phyloP scores from a whole-genome alignment of 116 monocot genomes.

The Papilionanthe hybrid region DNA sequence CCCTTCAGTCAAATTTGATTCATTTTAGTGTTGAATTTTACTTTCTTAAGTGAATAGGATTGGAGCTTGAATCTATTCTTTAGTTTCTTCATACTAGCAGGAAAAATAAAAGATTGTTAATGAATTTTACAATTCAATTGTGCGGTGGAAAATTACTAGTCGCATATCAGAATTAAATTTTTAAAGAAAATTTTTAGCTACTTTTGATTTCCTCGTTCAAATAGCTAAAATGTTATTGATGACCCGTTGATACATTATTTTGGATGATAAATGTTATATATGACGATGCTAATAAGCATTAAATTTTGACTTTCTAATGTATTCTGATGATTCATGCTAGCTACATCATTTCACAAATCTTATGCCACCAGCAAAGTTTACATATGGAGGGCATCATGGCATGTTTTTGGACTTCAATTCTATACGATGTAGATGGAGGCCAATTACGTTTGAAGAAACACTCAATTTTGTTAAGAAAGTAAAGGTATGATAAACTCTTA shows the following conservation, averaged over 20 bases:
- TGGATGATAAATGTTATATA: not conserved
- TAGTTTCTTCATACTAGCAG: too few species aligned
- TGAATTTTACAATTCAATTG: too few species aligned
- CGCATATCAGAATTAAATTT: too few species aligned
- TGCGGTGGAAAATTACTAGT: too few species aligned
- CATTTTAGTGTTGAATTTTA: too few species aligned
- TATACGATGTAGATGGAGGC: not conserved
- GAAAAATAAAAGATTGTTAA: too few species aligned
- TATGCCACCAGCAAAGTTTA: not conserved
- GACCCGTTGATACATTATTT: not conserved
- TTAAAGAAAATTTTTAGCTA: not conserved
- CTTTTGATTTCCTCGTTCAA: not conserved
- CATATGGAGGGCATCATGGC: not conserved
- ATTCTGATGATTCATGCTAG: not conserved
- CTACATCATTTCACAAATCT: not conserved
- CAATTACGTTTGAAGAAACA: constrained; percentile 1
- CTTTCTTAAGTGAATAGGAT: too few species aligned
- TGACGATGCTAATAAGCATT: not conserved
- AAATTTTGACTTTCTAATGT: not conserved
- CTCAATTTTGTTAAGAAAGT: constrained; percentile 3
- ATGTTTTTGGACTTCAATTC: constrained; percentile 2
- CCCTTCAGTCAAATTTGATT: too few species aligned
- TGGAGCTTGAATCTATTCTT: too few species aligned
- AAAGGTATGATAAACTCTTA: not conserved
- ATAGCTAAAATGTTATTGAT: not conserved